Percentiles rank a stretch among this genome's conserved stretches.
phyloP scores from a whole-genome alignment of 2,329 filamentous ascomycete genomes.

The Epichloe amarillans region DNA sequence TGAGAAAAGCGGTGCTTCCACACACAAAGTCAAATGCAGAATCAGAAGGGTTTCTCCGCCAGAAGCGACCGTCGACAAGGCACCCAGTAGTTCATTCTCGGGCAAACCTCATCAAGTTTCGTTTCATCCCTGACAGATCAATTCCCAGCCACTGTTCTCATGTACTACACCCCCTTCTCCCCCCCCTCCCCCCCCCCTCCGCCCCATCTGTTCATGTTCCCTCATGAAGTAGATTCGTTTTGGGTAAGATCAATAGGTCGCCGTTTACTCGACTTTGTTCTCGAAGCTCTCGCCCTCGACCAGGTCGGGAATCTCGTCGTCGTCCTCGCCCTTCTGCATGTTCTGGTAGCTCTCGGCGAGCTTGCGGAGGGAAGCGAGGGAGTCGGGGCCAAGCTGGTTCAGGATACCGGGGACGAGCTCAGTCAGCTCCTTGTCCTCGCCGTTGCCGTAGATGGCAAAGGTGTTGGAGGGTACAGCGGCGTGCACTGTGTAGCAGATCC shows the following conservation, averaged over 20 bases:
- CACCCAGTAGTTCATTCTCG: slow-evolving; percentile 1
- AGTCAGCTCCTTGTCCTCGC: slow-evolving; percentile 99
- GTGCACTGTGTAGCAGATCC: slow-evolving; percentile 52
- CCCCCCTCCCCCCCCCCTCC: background rate
- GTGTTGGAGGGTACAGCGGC: slow-evolving; percentile 96
- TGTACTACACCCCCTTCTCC: background rate
- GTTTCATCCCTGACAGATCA: slow-evolving; percentile 2
- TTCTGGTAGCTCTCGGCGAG: slow-evolving; percentile 99
- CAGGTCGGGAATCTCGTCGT: slow-evolving; percentile 94
- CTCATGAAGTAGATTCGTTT: slow-evolving; percentile 4
- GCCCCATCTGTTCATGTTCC: slow-evolving; percentile 1
- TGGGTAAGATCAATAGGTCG: background rate
- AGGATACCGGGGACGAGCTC: slow-evolving; percentile 98
- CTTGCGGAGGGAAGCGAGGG: slow-evolving; percentile 92
- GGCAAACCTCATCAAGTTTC: slow-evolving; percentile 1
- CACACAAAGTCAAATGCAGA: background rate
- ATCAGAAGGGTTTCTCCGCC: background rate
- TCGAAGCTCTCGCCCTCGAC: slow-evolving; percentile 98
- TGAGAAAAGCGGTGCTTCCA: background rate
- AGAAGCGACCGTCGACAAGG: background rate
- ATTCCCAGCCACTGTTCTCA: slow-evolving; percentile 2
- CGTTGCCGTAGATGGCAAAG: slow-evolving; percentile 97
- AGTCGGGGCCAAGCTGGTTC: slow-evolving; percentile 98
- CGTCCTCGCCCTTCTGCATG: slow-evolving; percentile 87
- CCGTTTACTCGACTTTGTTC: slow-evolving; percentile 78